Conservation (phyloP, 331 rosid genomes). For the Malus hybrid region DNA sequence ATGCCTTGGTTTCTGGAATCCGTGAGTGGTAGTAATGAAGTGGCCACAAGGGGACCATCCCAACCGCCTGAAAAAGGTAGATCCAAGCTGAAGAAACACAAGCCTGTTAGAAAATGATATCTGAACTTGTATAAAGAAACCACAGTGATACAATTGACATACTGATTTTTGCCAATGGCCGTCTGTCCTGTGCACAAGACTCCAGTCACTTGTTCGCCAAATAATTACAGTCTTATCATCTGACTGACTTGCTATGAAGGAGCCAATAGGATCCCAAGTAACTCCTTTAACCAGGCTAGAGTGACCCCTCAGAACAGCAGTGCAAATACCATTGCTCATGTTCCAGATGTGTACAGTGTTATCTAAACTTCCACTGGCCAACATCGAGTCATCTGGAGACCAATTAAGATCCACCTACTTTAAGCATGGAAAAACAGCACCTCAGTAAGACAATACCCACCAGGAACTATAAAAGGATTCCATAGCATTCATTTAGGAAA, state of each 20-base stretch:
- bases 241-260: slow-evolving; percentile 95
- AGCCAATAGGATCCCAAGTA: slow-evolving; percentile 98
- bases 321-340: slow-evolving; percentile 91
- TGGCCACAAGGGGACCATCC: slow-evolving; percentile 99
- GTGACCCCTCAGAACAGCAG: slow-evolving; percentile 98
- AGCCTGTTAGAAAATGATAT: slow-evolving; percentile 20
- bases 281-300: slow-evolving; percentile 97
- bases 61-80: slow-evolving; percentile 94
- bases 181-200: slow-evolving; percentile 94
- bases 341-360: slow-evolving; percentile 93
- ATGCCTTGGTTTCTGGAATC: slow-evolving; percentile 99
- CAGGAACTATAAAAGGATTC: slow-evolving; percentile 1
- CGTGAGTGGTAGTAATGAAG: slow-evolving; percentile 96
- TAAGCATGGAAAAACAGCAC: slow-evolving; percentile 58
- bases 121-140: slow-evolving; percentile 2
- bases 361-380: slow-evolving; percentile 98
- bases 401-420: slow-evolving; percentile 99
- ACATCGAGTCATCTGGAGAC: slow-evolving; percentile 93
- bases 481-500: not conserved
- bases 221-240: slow-evolving; percentile 96
- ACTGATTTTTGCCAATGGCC: slow-evolving; percentile 99
- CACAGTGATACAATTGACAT: slow-evolving; percentile 21
- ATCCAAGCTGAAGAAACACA: slow-evolving; percentile 72
- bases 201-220: slow-evolving; percentile 98
- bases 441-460: slow-evolving; percentile 45